phyloP scores from a whole-genome alignment of 2,329 filamentous ascomycete genomes.

The Colletotrichum sp. region DNA sequence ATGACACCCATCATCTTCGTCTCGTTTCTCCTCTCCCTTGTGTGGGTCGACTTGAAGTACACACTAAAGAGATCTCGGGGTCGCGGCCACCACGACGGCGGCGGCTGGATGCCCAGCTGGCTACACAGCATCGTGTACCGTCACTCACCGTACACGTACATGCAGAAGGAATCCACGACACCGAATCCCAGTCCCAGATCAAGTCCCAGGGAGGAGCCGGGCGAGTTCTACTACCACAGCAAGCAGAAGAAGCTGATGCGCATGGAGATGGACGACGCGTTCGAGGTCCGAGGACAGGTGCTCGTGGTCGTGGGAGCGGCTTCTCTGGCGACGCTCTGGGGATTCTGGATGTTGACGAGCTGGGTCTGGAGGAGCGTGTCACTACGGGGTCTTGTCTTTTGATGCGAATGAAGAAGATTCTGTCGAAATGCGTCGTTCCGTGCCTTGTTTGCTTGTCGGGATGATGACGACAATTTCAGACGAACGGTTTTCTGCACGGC shows the following conservation, averaged over 20 bases:
- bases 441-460: not conserved
- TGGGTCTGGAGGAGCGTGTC: constrained; percentile 3
- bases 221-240: constrained; percentile 55
- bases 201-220: constrained; percentile 22
- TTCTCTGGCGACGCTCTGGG: constrained; percentile 33
- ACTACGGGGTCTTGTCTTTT: not conserved
- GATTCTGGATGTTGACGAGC: constrained; percentile 22
- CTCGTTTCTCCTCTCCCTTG: constrained; percentile 69
- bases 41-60: constrained; percentile 65
- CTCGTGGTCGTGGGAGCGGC: constrained; percentile 52
- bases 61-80: constrained; percentile 51
- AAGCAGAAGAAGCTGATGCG: constrained; percentile 66
- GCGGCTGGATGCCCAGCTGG: constrained; percentile 41
- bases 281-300: constrained; percentile 63
- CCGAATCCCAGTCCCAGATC: constrained; percentile 17
- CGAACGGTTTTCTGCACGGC: not conserved
- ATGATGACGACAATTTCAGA: not conserved
- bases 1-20: constrained; percentile 69
- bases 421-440: not conserved
- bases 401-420: not conserved
- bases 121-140: constrained; percentile 46
- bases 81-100: constrained; percentile 31
- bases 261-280: constrained; percentile 68
- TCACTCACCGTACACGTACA: constrained; percentile 42
- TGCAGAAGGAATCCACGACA: constrained; percentile 22